Evolutionary conservation across 495 filamentous ascomycete genomes (phyloP), one percentile per base, ranked within the genome.

Genomic region (Chaetomium tenue): DNA sequence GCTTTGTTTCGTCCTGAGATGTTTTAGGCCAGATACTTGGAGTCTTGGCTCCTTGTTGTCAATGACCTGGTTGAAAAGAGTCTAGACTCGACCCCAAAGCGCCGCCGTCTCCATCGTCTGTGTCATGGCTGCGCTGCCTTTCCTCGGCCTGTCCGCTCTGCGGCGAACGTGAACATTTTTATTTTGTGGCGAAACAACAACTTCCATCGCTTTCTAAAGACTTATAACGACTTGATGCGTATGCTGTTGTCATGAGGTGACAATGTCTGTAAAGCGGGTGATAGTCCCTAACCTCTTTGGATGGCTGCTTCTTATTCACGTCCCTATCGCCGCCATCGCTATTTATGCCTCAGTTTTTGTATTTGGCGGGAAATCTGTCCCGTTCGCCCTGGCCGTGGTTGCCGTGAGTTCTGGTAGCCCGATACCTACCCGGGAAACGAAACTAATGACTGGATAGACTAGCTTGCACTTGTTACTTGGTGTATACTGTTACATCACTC

Each of bases 321-420:
- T 57, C 37, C 46, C 70, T 0, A 53, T 70, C 0, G 65, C 69
- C 16, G 66, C 58, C 13, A 61, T 70, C 4, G 63, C 66, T 39
- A 66, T 74, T 50, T 74, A 71, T 56, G 59, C 71, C 13, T 33
- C 67, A n/a, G 64, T 66, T 50, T 73, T 63, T 39, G 63, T 68
- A 44, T 71, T 68, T 25, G 52, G 51, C 3, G 59, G 66, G 18
- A 61, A 52, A 1, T 55, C 55, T 20, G 57, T 67, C 40, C 50
- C 71, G 2, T 71, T 66, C 23, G 68, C 70, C 30, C 56, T 74
- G 2, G 62, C 69, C 16, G 59, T 70, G 13, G 62, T 71, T n/a
- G 69, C 65, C 8, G 71, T 70, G 66, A 61, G 69, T 57, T 51
- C 12, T 11, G 8, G 13, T 28, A 39, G 26, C 3, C 54, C 4